These are phyloP conservation scores for Aegilops bicornis DNA, from an alignment of 176 grass and related monocot species.

Conservation along the genomic window DNA sequence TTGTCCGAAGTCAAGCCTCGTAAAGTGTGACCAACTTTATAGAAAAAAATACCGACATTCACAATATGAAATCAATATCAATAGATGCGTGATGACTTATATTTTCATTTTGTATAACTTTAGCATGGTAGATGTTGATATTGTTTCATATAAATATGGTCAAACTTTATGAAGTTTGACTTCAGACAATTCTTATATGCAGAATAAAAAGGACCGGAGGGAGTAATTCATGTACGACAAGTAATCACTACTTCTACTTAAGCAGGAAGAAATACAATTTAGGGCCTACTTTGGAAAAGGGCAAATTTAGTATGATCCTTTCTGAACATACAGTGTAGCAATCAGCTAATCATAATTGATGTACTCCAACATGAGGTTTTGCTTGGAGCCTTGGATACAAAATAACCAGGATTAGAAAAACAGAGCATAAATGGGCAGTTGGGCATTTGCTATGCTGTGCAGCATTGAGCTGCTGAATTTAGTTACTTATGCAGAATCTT, in stretches of 20 bases:
- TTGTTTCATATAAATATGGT: no score
- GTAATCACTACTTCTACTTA: conserved; percentile 1
- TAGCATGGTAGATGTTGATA: no score
- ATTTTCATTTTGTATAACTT: no score
- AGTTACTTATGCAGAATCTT: neutral
- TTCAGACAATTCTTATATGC: no score
- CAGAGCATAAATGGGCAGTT: neutral
- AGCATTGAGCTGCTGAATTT: neutral
- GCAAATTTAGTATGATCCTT: neutral
- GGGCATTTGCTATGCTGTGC: neutral
- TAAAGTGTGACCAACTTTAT: no score
- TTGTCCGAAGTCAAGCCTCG: no score
- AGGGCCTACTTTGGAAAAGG: neutral
- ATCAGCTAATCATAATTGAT: neutral
- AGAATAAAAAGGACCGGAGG: no score
- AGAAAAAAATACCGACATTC: no score
- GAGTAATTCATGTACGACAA: neutral
- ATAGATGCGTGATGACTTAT: no score
- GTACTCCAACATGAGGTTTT: conserved; percentile 4
- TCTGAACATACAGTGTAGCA: neutral
- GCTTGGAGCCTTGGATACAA: neutral
- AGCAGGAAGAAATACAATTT: neutral
- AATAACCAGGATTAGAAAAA: neutral
- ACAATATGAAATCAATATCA: no score
- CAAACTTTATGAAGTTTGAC: no score